Base-by-base conservation (phyloP, 306 rosid genomes). In the Cyamopsis tetragonoloba region DNA sequence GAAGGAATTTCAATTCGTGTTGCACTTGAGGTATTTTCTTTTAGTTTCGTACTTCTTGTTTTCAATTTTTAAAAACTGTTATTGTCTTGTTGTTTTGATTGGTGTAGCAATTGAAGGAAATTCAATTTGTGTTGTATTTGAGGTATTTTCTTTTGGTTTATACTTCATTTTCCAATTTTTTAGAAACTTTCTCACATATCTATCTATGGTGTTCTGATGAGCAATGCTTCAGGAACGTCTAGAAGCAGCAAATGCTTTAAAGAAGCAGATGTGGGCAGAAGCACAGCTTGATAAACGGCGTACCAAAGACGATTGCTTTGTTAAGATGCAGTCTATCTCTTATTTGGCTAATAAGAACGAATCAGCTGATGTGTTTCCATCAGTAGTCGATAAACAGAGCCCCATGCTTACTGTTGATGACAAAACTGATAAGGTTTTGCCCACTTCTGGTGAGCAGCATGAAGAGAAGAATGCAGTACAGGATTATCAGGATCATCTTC, bases 261-360 rank as follows among this genome's bases (percentile, higher is more conserved):
- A 81, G 76, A 89, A 89, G 81, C 91, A 85, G 72, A 79, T 89
- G 79, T 87, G 84, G 96, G 83, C 88, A 12, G 93, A 85, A 60
- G 77, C 79, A 44, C 89, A 85, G 78, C 78, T 85, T 58, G 96
- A 83, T 76, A 87, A 83, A 77, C 86, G 88, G 2, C 89, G 89
- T 14, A 42, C 64, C 44, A 89, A 83, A 76, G 95, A 89, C 28
- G 89, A 85, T 30, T 38, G 3, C 70, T 51, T 79, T 54, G 47
- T 51, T 62, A 87, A 79, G 79, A 79, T 62, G 51, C 77, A 68
- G 22, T 13, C 66, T 66, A 22, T 72, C 27, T 70, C 80, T 17
- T 58, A 10, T 62, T 27, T 68, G 23, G 75, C 66, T 38, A 84
- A 61, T 77, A 86, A 58, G 71, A 66, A 61, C 13, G 87, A 84